Base-by-base conservation (phyloP, 345 rosid species). In the Lumnitzera racemosa region DNA sequence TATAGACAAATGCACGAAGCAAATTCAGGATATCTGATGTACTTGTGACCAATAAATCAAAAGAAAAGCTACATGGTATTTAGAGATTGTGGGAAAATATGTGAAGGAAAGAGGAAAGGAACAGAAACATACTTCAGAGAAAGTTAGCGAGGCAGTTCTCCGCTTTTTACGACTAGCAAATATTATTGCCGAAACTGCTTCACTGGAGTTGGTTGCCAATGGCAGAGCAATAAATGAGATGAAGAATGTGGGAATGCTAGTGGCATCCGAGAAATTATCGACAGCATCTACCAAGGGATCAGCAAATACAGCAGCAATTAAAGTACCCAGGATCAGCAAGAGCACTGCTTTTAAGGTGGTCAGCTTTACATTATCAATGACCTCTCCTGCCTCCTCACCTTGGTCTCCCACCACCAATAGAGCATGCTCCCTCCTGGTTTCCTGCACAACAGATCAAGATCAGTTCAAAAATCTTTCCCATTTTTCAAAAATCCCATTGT, bases 221-320 rank as follows among this genome's bases (percentile, higher is more conserved):
- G 99, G 97, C 66, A 94, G 81, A 48, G 68, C 96, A 24, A 94
- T 80, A 64, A 94, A 94, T 15, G 99, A 94, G 69, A 90, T 90
- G 74, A 94, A 94, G 82, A 94, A 94, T 62, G 97, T 73, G n/a
- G 99, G 96, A 71, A 94, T 94, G 59, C 90, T 68, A 12, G 97
- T 94, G 9, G 95, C 96, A 47, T 70, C 77, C 1, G 99, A 94
- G 73, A 94, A 90, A 70, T 90, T 79, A 70, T 90, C 87, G n/a
- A 90, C 95, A 0, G 82, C 88, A 67, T 94, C 99, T 2, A 90
- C 99, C 51, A 94, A 78, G 46, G 97, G 96, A 80, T 94, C 99
- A 13, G 97, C 96, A 71, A 94, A 88, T 5, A 67, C 90, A 79
- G 96, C 99, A 15, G 97, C 95, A 67, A 94, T 88, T 56, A 62